Evolutionary conservation across 306 rosid genomes (phyloP).

Genomic region (Rosa lucieae): DNA sequence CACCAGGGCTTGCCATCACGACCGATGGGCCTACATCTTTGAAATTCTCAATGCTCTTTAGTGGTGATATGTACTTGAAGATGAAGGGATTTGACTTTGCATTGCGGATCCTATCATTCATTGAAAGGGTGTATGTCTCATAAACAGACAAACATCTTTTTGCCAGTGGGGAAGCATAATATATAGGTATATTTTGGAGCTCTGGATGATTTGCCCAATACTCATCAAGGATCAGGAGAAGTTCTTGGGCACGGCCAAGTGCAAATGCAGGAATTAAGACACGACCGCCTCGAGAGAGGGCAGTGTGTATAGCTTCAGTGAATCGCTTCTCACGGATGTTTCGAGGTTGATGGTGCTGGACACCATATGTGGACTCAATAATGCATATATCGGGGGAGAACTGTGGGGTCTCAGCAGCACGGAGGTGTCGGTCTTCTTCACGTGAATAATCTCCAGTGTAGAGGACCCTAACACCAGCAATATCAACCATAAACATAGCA

Average conservation of each 20-base stretch:
- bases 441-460: slow-evolving; percentile 98
- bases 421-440: slow-evolving; percentile 94
- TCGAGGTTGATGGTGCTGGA: slow-evolving; percentile 95
- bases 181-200: slow-evolving; percentile 81
- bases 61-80: slow-evolving; percentile 79
- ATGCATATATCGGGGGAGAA: slow-evolving; percentile 95
- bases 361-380: slow-evolving; percentile 92
- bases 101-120: slow-evolving; percentile 91
- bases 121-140: slow-evolving; percentile 92
- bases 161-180: slow-evolving; percentile 96
- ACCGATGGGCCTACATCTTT: slow-evolving; percentile 88
- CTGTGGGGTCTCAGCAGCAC: slow-evolving; percentile 95
- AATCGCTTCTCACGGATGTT: slow-evolving; percentile 81
- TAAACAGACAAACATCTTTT: slow-evolving; percentile 91
- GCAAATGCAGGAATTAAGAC: slow-evolving; percentile 89
- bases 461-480: slow-evolving; percentile 87
- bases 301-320: slow-evolving; percentile 83
- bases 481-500: slow-evolving; percentile 99
- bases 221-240: slow-evolving; percentile 89
- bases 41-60: slow-evolving; percentile 79
- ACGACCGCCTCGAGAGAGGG: slow-evolving; percentile 93
- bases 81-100: slow-evolving; percentile 88
- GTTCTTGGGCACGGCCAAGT: slow-evolving; percentile 95
- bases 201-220: slow-evolving; percentile 95
- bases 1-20: slow-evolving; percentile 95